These are phyloP conservation scores for Kwoniella shandongensis DNA, from an alignment of 768 basidiomycete genomes.

Conservation along the genomic window DNA sequence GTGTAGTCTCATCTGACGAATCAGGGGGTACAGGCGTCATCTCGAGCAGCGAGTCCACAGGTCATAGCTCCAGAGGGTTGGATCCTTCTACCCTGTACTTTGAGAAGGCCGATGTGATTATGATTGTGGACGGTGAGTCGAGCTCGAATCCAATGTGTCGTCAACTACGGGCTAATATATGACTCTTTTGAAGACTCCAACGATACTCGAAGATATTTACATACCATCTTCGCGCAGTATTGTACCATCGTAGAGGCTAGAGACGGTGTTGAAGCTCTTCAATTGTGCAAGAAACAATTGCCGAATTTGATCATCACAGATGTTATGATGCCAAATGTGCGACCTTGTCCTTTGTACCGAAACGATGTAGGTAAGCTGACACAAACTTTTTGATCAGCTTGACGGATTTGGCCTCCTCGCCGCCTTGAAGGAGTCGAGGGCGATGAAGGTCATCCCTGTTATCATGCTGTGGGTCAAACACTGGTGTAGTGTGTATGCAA, in stretches of 20 bases:
- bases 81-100: constrained; percentile 54
- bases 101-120: constrained; percentile 49
- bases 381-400: constrained; percentile 32
- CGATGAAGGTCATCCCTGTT: constrained; percentile 44
- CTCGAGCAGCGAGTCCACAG: constrained; percentile 24
- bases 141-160: background rate
- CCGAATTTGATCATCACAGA: constrained; percentile 54
- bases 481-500: background rate
- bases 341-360: constrained; percentile 13
- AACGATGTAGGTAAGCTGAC: constrained; percentile 4
- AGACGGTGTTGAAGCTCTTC: constrained; percentile 50
- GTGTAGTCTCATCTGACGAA: constrained; percentile 15
- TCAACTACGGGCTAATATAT: constrained; percentile 30
- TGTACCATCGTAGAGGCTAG: constrained; percentile 51
- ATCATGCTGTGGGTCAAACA: constrained; percentile 44
- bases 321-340: constrained; percentile 54
- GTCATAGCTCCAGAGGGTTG: constrained; percentile 38
- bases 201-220: constrained; percentile 30
- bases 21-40: constrained; percentile 32
- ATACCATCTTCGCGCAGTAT: constrained; percentile 49
- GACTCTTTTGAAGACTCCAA: constrained; percentile 27
- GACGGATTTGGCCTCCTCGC: constrained; percentile 53
- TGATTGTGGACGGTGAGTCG: constrained; percentile 44
- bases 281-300: constrained; percentile 23
- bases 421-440: constrained; percentile 36